Evolutionary conservation across 441 rosid genomes (phyloP).

Genomic region (Adansonia grandidieri): DNA sequence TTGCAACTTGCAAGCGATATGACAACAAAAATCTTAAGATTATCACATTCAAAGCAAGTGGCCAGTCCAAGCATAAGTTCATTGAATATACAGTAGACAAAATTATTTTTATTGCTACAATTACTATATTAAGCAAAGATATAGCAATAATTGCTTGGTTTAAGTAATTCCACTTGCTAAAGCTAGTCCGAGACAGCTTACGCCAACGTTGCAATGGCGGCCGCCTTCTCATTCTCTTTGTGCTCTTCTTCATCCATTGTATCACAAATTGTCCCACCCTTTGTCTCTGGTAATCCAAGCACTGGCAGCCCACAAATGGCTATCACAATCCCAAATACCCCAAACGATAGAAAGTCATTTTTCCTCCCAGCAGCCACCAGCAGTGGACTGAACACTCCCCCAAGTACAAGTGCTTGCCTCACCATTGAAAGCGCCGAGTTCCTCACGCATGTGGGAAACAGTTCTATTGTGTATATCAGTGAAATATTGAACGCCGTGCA

Average conservation of each 20-base stretch:
- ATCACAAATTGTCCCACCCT: constrained; percentile 49
- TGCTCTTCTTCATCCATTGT: constrained; percentile 74
- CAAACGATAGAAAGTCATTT: constrained; percentile 47
- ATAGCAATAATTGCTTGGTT: no score
- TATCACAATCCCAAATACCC: constrained; percentile 61
- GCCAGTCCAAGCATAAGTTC: no score
- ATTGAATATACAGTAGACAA: no score
- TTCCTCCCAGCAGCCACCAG: constrained; percentile 59
- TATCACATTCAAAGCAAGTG: no score
- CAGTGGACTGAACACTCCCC: constrained; percentile 61
- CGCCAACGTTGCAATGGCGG: background rate
- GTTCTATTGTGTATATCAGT: constrained; percentile 61
- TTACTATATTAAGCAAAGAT: no score
- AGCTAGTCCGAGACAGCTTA: background rate
- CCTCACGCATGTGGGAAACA: constrained; percentile 81
- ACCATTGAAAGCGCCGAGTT: constrained; percentile 69
- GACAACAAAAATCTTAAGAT: no score
- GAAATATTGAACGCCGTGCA: constrained; percentile 48
- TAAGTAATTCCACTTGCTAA: background rate
- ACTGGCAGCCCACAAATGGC: constrained; percentile 54
- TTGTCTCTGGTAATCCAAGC: constrained; percentile 64
- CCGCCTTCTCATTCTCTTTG: constrained; percentile 31
- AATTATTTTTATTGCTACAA: no score
- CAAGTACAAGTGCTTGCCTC: constrained; percentile 69
- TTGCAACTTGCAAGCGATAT: no score